Evolutionary conservation across 352 stramenopile genomes (phyloP), one percentile per base, ranked within the genome.

Genomic region (Phytophthora agathidicida): DNA sequence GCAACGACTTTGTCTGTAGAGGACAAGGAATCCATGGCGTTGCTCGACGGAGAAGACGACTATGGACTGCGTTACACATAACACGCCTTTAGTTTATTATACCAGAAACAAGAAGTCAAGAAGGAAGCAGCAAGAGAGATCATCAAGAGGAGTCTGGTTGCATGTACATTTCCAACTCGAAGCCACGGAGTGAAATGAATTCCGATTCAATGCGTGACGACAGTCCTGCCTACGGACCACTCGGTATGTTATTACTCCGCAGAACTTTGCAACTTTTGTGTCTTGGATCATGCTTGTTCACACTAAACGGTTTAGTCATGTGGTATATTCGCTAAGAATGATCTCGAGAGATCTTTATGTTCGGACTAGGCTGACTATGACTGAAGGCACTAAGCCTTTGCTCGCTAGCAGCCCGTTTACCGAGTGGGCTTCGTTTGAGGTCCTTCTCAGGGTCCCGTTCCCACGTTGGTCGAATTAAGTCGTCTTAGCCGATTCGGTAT

Each of bases 1-100:
- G 84, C 84, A 20, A 94, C 83, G 20, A 96, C 86, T 22, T 78
- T 77, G 39, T 94, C 84, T 10, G 86, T 84, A 8, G 86, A 92
- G 35, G 86, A 96, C 49, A 95, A 95, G 59, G 86, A 95, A 50
- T 80, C 81, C 7, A 79, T 83, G 60, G 86, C 85, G 11, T 61
- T 95, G 17, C 75, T 94, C 20, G 76, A 74, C 13, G 71, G 88
- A 55, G 77, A 84, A 43, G 64, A 80, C 17, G 81, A 93, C 52
- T 93, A 86, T 43, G 83, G 83, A 26, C 38, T 91, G 36, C 81
- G 80, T 7, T 93, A 93, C 67, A 90, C 74, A 59, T 93, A 82
- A 47, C 35, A n/a, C 6, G 19, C 35, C 42, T 48, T 27, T 24
- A 55, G 49, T 54, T 42, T 45, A 37, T 57, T 52, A 54, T 42